Base-by-base conservation (phyloP, 805 yeast genomes). In the Suhomyces sp. region DNA sequence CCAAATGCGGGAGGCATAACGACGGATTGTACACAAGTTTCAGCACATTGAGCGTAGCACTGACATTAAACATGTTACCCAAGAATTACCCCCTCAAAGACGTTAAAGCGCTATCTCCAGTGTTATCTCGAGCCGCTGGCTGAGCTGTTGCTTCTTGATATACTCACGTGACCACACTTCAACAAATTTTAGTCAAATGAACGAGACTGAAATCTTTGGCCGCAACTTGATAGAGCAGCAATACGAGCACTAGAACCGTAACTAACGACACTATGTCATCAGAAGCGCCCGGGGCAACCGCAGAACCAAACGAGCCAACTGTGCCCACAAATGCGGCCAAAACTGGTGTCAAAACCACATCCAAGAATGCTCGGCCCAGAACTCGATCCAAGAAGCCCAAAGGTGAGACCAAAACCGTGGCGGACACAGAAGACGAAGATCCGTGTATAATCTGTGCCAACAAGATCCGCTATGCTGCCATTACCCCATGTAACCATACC, bases 391-490 rank as follows among this genome's bases (percentile, higher is more conserved):
- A 22, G 44, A 44, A 44, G 17, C 46, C 12, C 41, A 23, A 40
- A 13, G 12, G 27, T n/a, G 19, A 15, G 13, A 7, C n/a, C 41
- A 15, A 47, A 7, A 22, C n/a, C 23, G 27, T 6, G 31, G 71
- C 62, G 7, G 71, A 67, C 5, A 70, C 65, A 13, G 75, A 72
- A 38, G 78, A 71, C n/a, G 68, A 60, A 7, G 79, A 79, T 10
- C 63, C 70, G 31, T 92, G 97, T 77, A 71, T 91, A 22, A 88
- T 94, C 53, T 94, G 99, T 73, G 94, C 97, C 0, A 87, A 88
- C 46, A 73, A 73, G 29, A 76, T 90, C 26, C 58, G 60, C n/a
- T 80, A 77, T 59, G 83, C 85, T 2, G 90, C 96, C 0, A 63
- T 88, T 8, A 81, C 94, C 1, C 88, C 90, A 0, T 94, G 99